Percentiles rank a stretch among this genome's conserved stretches.
Evolutionary conservation across 2,329 filamentous ascomycete genomes (phyloP).

Genomic region (Botrytis fabae): DNA sequence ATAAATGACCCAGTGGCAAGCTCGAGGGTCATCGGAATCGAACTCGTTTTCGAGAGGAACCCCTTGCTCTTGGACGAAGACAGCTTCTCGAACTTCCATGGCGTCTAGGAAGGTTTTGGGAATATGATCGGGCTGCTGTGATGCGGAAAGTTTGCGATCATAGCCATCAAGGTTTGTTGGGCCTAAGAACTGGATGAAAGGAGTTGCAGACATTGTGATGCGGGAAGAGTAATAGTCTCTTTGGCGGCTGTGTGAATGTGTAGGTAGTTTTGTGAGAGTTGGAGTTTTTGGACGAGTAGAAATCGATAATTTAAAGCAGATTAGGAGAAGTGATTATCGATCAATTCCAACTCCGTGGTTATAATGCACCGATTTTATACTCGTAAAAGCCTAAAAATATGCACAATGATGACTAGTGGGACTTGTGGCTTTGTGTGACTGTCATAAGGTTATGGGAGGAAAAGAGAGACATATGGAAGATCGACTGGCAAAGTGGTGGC

Average conservation of each 20-base stretch:
- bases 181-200: slow-evolving; percentile 38
- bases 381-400: neutral
- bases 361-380: neutral
- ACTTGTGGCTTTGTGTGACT: neutral
- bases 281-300: neutral
- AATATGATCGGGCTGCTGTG: slow-evolving; percentile 49
- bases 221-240: neutral
- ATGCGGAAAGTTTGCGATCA: slow-evolving; percentile 44
- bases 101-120: slow-evolving; percentile 61
- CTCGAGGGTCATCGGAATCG: slow-evolving; percentile 75
- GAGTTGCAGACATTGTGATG: slow-evolving; percentile 30
- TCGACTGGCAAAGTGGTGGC: neutral
- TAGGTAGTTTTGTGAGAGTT: neutral
- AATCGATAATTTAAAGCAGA: neutral
- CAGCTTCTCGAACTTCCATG: slow-evolving; percentile 60
- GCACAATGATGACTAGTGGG: slow-evolving; percentile 1
- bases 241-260: neutral
- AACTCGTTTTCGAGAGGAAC: slow-evolving; percentile 68
- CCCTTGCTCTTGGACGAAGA: slow-evolving; percentile 62
- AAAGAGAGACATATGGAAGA: neutral
- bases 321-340: neutral
- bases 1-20: slow-evolving; percentile 84
- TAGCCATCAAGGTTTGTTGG: slow-evolving; percentile 53
- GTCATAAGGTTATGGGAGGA: neutral
- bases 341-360: neutral